phyloP scores from a whole-genome alignment of 139 green algal genomes.

The Eudorina sp. region DNA sequence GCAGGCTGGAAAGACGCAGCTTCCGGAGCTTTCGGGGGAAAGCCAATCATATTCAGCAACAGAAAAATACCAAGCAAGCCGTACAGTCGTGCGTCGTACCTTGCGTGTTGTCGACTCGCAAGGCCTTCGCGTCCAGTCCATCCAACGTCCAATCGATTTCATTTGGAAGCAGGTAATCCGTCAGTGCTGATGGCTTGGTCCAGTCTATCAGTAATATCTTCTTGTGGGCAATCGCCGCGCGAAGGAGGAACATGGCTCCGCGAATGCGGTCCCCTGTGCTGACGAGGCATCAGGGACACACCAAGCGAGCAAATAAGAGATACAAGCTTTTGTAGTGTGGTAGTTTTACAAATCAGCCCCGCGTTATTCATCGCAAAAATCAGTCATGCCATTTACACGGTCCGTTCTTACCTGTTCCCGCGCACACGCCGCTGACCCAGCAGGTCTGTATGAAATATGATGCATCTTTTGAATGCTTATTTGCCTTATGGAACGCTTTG shows the following conservation, averaged over 20 bases:
- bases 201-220: not conserved
- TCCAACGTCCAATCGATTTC: not conserved
- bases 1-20: no score
- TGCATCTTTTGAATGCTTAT: not conserved
- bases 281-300: no score
- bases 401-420: not conserved
- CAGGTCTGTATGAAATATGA: not conserved
- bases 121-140: not conserved
- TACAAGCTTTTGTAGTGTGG: no score
- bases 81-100: no score
- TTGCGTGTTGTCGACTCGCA: no score
- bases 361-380: no score
- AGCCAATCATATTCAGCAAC: no score
- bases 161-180: not conserved
- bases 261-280: not conserved
- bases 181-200: not conserved
- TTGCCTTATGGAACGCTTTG: not conserved
- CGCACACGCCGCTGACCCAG: not conserved
- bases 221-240: not conserved
- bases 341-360: no score
- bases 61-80: no score
- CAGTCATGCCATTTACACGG: no score
- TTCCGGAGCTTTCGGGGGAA: no score
- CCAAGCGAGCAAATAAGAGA: no score
- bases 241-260: not conserved